Percentiles rank a stretch among this genome's conserved stretches.
Conservation (phyloP, 768 basidiomycete genomes). For the Asterophora parasitica region DNA sequence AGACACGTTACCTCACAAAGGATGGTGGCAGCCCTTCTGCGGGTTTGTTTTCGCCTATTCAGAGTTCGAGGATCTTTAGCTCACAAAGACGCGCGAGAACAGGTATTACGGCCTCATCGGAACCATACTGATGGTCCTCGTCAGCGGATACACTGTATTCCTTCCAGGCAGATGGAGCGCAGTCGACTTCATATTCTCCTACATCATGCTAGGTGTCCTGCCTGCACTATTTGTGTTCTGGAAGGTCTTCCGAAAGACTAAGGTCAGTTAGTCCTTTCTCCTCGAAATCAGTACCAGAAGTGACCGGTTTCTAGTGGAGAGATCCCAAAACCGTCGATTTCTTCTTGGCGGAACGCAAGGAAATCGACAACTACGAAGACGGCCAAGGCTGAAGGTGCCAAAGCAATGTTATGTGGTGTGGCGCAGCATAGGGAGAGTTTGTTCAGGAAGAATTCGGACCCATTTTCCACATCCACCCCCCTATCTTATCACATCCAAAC, state of each 20-base stretch:
- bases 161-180: conserved; percentile 45
- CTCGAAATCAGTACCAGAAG: neutral
- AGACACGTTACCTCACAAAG: conserved; percentile 39
- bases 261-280: conserved; percentile 23
- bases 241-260: conserved; percentile 38
- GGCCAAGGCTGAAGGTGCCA: conserved; percentile 6
- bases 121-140: conserved; percentile 44
- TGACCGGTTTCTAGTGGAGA: conserved; percentile 31
- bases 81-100: too few species aligned
- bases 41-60: conserved; percentile 23
- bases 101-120: conserved; percentile 44
- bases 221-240: conserved; percentile 41
- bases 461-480: too few species aligned
- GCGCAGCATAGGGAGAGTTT: too few species aligned
- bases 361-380: conserved; percentile 41
- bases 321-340: conserved; percentile 34
- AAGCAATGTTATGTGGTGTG: too few species aligned
- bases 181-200: conserved; percentile 46
- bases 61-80: neutral
- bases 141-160: conserved; percentile 46
- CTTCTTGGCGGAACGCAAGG: conserved; percentile 39
- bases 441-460: too few species aligned
- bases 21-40: conserved; percentile 48
- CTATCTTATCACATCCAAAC: too few species aligned
- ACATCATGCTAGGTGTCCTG: conserved; percentile 38